Evolutionary conservation across 108 stramenopile genomes (phyloP), one percentile per base, ranked within the genome.

Genomic region (Fragilaria crotonensis): DNA sequence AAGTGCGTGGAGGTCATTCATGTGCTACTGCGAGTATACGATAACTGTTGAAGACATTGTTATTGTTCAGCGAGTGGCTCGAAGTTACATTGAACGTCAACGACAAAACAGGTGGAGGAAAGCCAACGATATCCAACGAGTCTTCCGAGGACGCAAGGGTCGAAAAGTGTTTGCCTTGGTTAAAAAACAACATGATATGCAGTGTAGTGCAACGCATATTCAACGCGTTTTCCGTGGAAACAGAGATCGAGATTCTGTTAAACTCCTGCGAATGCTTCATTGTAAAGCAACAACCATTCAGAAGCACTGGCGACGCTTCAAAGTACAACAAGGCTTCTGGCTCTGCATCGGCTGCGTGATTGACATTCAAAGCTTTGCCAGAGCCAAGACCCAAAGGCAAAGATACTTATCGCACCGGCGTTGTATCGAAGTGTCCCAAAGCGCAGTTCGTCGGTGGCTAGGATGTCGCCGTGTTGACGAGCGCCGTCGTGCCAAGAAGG

Each of bases 161-260:
- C 76, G 90, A 27, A 78, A 83, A 46, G 68, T 67, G 17, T 45
- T 92, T 17, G 67, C 11, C 7, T 11, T 41, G 11, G 36, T 41
- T 11, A 41, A 14, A 14, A 41, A 11, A 11, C 36, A 41, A 11
- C 36, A 80, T 44, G 73, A 73, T 52, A 67, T 85, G 26, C 78
- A 92, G 57, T 73, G 75, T 32, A 82, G 85, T 51, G 90, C 90
- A 2, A 89, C 80, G 23, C 20, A 46, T 32, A 41, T 70, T 21
- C 85, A 86, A 64, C 70, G 79, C 19, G 26, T 51, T 55, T 68
- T 70, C 29, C 66, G 76, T 47, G 79, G 79, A 31, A 56, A 3
- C 17, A 31, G 64, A 45, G 73, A 64, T 20, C 62, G 48, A 3
- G 20, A 55, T 20, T 33, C 41, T 19, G 63, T 30, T n/a, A 30